Evolutionary conservation across 2,329 filamentous ascomycete species (phyloP).

Genomic region (Arthrinium puccinioides): DNA sequence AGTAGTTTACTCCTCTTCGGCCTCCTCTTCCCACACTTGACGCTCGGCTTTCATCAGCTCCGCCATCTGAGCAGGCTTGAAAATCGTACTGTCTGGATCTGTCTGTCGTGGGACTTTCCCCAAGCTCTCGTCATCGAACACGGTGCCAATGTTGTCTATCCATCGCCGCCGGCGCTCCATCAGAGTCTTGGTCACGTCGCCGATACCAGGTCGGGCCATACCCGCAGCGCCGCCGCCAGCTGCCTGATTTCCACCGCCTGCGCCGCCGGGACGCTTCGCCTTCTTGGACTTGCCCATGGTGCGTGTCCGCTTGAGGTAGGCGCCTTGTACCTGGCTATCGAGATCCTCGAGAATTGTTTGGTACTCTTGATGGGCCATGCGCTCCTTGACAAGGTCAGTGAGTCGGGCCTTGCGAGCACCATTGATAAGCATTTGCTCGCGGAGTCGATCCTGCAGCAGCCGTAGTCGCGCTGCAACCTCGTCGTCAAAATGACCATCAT

Average conservation of each 20-base stretch:
- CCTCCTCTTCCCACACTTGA: constrained; percentile 76
- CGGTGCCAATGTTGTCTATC: constrained; percentile 84
- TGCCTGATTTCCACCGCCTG: constrained; percentile 62
- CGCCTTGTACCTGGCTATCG: constrained; percentile 87
- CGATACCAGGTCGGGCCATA: constrained; percentile 71
- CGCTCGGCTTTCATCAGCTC: constrained; percentile 67
- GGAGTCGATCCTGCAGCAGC: constrained; percentile 73
- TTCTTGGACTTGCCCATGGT: constrained; percentile 94
- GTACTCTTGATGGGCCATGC: constrained; percentile 95
- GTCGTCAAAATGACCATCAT: constrained; percentile 86
- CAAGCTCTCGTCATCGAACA: constrained; percentile 78
- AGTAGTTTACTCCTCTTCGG: constrained; percentile 51
- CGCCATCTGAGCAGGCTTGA: constrained; percentile 65
- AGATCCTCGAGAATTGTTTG: constrained; percentile 94
- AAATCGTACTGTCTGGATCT: constrained; percentile 64
- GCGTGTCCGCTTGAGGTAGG: constrained; percentile 91
- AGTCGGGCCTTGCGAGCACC: constrained; percentile 84
- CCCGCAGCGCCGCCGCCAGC: constrained; percentile 47
- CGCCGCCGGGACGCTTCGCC: constrained; percentile 71
- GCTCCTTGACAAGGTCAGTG: constrained; percentile 79
- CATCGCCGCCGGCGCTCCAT: constrained; percentile 89
- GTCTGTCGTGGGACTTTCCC: constrained; percentile 60
- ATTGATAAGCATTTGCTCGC: constrained; percentile 79
- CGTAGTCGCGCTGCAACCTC: constrained; percentile 87
- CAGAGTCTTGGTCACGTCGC: constrained; percentile 81